Conservation (phyloP, 108 stramenopile species). For the Nitzschia palea region DNA sequence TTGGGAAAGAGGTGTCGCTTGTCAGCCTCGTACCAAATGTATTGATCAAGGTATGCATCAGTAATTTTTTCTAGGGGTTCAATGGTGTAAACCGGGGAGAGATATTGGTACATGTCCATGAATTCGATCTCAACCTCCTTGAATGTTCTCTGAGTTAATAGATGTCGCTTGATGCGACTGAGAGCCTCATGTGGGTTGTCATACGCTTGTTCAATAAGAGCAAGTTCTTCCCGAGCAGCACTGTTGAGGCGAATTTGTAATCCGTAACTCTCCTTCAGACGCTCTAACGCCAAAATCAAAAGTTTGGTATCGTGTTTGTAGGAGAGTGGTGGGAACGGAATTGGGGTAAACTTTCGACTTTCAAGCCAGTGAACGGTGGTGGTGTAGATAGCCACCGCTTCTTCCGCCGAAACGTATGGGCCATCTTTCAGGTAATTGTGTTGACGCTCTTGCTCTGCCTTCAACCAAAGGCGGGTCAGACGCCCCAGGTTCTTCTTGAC, state of each 20-base stretch:
- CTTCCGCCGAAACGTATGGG: slow-evolving; percentile 98
- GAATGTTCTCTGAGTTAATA: slow-evolving; percentile 98
- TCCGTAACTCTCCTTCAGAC: slow-evolving; percentile 97
- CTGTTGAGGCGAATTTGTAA: slow-evolving; percentile 94
- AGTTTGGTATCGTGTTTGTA: slow-evolving; percentile 99
- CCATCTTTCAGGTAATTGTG: slow-evolving; percentile 99
- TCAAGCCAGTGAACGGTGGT: slow-evolving; percentile 99
- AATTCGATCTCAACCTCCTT: slow-evolving; percentile 99
- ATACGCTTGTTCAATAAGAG: slow-evolving; percentile 98
- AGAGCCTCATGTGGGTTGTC: slow-evolving; percentile 99
- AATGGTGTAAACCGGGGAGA: slow-evolving; percentile 96
- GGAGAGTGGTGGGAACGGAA: slow-evolving; percentile 98
- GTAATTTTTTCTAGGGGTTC: slow-evolving; percentile 99
- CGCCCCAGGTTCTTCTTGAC: slow-evolving; percentile 99
- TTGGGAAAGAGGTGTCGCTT: slow-evolving; percentile 96
- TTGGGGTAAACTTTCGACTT: slow-evolving; percentile 97
- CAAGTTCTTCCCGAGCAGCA: slow-evolving; percentile 95
- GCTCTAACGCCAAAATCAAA: slow-evolving; percentile 97
- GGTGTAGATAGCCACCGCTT: slow-evolving; percentile 99
- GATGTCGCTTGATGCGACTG: slow-evolving; percentile 97
- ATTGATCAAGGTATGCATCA: slow-evolving; percentile 99
- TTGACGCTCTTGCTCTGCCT: slow-evolving; percentile 99
- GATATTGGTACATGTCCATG: slow-evolving; percentile 98
- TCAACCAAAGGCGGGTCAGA: slow-evolving; percentile 97
- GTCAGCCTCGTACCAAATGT: slow-evolving; percentile 99